Percentiles rank a stretch among this genome's conserved stretches.
phyloP scores from a whole-genome alignment of 192 early-diverging fungal species.

The Coemansia sp. region DNA sequence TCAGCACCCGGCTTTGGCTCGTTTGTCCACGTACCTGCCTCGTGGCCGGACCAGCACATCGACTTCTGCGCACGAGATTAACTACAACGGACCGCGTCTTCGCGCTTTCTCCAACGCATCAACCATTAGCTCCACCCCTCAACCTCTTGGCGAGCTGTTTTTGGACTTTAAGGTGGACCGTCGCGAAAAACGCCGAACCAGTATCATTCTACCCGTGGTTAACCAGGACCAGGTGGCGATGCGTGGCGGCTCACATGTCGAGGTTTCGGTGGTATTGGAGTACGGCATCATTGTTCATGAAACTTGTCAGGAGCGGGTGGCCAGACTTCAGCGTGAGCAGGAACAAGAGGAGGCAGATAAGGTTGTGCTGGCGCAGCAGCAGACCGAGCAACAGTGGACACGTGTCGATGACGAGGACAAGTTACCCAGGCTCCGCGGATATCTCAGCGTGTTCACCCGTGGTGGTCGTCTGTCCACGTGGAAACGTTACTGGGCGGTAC shows the following conservation, averaged over 20 bases:
- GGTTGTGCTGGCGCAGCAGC: constrained; percentile 14
- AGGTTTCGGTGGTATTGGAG: constrained; percentile 53
- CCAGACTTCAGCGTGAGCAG: constrained; percentile 1
- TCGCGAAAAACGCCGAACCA: constrained; percentile 46
- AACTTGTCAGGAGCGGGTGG: constrained; percentile 29
- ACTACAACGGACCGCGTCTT: constrained; percentile 36
- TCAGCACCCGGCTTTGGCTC: constrained; percentile 29
- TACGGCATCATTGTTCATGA: constrained; percentile 55
- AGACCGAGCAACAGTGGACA: constrained; percentile 38
- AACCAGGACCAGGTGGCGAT: constrained; percentile 52
- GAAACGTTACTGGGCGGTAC: constrained; percentile 54
- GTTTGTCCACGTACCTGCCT: constrained; percentile 45
- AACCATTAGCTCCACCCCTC: constrained; percentile 35
- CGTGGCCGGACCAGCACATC: constrained; percentile 37
- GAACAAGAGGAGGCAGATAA: constrained; percentile 20
- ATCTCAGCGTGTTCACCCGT: constrained; percentile 51
- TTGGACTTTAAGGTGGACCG: constrained; percentile 49
- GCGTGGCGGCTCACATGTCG: constrained; percentile 53
- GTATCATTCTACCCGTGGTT: constrained; percentile 46
- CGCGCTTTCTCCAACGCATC: constrained; percentile 51
- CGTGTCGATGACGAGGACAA: constrained; percentile 34
- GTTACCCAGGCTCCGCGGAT: constrained; percentile 32
- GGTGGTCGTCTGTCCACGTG: constrained; percentile 51
- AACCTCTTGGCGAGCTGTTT: constrained; percentile 54
- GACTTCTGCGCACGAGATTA: constrained; percentile 40